These are phyloP conservation scores for Luvunga scandens DNA, from an alignment of 345 rosid genomes.

Conservation along the genomic window DNA sequence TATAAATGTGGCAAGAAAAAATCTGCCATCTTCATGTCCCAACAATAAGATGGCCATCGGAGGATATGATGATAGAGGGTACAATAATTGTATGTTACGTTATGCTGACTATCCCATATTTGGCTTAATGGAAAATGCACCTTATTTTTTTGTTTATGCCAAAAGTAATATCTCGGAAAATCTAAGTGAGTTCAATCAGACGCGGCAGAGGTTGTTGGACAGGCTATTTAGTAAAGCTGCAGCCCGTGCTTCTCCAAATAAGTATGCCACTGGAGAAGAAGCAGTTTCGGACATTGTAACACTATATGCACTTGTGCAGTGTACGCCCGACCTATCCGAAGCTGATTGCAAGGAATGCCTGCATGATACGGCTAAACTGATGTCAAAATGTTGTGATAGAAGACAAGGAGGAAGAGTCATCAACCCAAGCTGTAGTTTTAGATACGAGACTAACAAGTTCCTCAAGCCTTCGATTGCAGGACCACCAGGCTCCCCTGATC, in stretches of 20 bases:
- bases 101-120: background rate
- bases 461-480: background rate
- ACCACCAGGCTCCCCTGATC: background rate
- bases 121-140: background rate
- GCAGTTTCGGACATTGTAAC: background rate
- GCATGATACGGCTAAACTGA: background rate
- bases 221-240: conserved; percentile 25
- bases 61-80: background rate
- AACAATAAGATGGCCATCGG: background rate
- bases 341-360: conserved; percentile 31
- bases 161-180: background rate
- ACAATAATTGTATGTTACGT: conserved; percentile 1
- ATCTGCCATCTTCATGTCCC: background rate
- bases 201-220: conserved; percentile 11
- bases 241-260: conserved; percentile 28
- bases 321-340: conserved; percentile 43
- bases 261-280: conserved; percentile 38
- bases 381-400: background rate
- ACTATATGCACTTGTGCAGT: conserved; percentile 39
- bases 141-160: background rate
- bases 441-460: conserved; percentile 5
- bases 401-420: conserved; percentile 4
- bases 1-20: background rate
- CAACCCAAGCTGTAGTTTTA: conserved; percentile 7
- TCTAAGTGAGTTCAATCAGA: conserved; percentile 17